Base-by-base conservation (phyloP, 208 protist genomes). In the Trypanosoma boissoni region DNA sequence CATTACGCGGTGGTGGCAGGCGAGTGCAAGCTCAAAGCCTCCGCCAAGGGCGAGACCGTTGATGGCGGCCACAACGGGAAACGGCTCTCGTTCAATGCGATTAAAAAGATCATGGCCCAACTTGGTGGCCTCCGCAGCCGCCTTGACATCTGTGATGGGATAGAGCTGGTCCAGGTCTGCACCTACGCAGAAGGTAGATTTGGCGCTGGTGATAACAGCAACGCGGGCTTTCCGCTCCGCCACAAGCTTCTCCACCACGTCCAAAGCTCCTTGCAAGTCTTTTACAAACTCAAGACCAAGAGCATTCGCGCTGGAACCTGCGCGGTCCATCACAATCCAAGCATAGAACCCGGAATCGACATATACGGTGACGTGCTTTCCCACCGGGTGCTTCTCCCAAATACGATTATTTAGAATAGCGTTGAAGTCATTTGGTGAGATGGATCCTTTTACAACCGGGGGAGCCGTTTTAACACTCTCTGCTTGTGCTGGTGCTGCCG, bases 1-100 rank as follows among this genome's bases (percentile, higher is more conserved):
- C 27, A 91, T 66, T 45, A 97, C 53, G 32, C 94, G 79, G 70
- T 96, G 80, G 62, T 96, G 75, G 71, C 94, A 98, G n/a, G 92
- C 92, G 3, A 99, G 79, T 24, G 95, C 80, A 10, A 98, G 49
- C 76, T 99, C 97, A 23, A 97, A 86, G 49, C 97, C 97, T 28
- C 96, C 97, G 24, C 97, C 97, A 9, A 98, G 78, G 41, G 90
- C 89, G 14, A 88, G 61, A 18, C 95, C 97, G 64, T 98, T 83
- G 65, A 98, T 97, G 32, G 96, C 96, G 4, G 95, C 94, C 21
- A 98, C 80, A 16, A 95, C 68, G 12, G 93, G 94, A 62, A 85
- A 82, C 14, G 62, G 57, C 29, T 72, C 54, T 4, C 32, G 28
- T 49, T 88, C 73, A 51, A 94, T 85, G 41, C 79, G 76, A 58